phyloP scores from a whole-genome alignment of 805 yeast genomes.

The Wickerhamiella parazyma region DNA sequence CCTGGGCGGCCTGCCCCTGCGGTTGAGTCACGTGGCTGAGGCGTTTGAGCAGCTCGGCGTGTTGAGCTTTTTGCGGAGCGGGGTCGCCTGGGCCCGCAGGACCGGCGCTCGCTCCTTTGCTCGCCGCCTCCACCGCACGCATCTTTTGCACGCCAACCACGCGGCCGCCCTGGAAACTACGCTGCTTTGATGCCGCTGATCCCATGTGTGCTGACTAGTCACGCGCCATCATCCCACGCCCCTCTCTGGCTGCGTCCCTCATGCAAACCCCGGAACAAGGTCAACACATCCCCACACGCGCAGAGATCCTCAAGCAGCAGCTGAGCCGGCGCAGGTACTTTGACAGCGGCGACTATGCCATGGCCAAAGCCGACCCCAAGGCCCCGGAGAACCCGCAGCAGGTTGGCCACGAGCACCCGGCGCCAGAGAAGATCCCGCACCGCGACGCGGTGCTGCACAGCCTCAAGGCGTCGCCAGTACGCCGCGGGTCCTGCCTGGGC shows the following conservation, averaged over 20 bases:
- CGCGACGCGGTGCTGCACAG: slow-evolving; percentile 16
- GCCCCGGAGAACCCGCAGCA: slow-evolving; percentile 13
- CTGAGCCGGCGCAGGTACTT: slow-evolving; percentile 73
- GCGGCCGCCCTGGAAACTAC: not conserved
- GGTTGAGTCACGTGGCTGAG: slow-evolving; percentile 1
- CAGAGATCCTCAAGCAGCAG: slow-evolving; percentile 20
- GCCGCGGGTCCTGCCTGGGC: slow-evolving; percentile 19
- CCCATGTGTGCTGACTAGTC: slow-evolving; percentile 4
- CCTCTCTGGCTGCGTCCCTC: too few species aligned
- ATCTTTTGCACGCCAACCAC: too few species aligned
- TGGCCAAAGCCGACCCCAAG: slow-evolving; percentile 35
- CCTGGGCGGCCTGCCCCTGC: not conserved
- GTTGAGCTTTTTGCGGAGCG: not conserved
- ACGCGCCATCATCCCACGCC: not conserved
- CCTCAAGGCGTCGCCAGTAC: slow-evolving; percentile 18
- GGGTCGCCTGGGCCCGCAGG: too few species aligned
- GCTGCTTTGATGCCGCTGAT: slow-evolving; percentile 8
- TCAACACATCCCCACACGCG: slow-evolving; percentile 17
- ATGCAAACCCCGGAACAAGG: not conserved
- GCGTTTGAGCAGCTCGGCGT: slow-evolving; percentile 1
- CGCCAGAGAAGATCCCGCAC: slow-evolving; percentile 21
- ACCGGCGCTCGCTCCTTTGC: not conserved
- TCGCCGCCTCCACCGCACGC: too few species aligned
- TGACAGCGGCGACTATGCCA: slow-evolving; percentile 89
- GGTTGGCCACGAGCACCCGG: slow-evolving; percentile 21